phyloP scores from a whole-genome alignment of 1,139 yeast species.

The Debaryomyces coudertii region DNA sequence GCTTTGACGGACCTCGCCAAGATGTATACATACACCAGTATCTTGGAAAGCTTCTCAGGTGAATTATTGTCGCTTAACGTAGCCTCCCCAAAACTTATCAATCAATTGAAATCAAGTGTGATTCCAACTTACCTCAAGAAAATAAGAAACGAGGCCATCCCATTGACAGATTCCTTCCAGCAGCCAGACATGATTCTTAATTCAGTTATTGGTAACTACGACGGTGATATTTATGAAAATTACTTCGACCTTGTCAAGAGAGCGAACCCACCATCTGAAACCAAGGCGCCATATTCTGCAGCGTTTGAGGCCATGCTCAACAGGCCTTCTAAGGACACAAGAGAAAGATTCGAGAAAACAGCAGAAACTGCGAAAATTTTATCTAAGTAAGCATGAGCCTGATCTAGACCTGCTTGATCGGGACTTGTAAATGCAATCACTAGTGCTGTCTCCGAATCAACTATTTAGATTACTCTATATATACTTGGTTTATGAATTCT shows the following conservation, averaged over 20 bases:
- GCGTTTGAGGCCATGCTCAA: constrained; percentile 40
- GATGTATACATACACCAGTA: constrained; percentile 68
- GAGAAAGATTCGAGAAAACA: constrained; percentile 44
- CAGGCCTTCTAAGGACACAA: constrained; percentile 41
- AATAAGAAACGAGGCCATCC: constrained; percentile 48
- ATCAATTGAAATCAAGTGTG: constrained; percentile 45
- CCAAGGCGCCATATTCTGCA: constrained; percentile 46
- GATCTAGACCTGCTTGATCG: too few species aligned
- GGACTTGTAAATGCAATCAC: too few species aligned
- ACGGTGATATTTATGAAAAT: constrained; percentile 52
- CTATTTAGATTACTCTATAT: not conserved
- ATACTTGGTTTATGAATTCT: too few species aligned
- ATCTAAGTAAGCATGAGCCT: constrained; percentile 18
- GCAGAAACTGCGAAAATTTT: constrained; percentile 27
- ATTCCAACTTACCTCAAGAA: constrained; percentile 37
- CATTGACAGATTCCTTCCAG: constrained; percentile 52
- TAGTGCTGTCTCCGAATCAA: not conserved
- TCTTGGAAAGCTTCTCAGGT: constrained; percentile 74
- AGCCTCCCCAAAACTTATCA: constrained; percentile 44
- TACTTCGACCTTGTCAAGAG: constrained; percentile 43
- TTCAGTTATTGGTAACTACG: constrained; percentile 47
- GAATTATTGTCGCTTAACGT: constrained; percentile 71
- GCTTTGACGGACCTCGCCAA: constrained; percentile 35
- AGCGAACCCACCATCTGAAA: constrained; percentile 37
- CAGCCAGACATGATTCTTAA: constrained; percentile 47